phyloP scores from a whole-genome alignment of 805 yeast genomes.

The Kodamaea kaohsiungensis region DNA sequence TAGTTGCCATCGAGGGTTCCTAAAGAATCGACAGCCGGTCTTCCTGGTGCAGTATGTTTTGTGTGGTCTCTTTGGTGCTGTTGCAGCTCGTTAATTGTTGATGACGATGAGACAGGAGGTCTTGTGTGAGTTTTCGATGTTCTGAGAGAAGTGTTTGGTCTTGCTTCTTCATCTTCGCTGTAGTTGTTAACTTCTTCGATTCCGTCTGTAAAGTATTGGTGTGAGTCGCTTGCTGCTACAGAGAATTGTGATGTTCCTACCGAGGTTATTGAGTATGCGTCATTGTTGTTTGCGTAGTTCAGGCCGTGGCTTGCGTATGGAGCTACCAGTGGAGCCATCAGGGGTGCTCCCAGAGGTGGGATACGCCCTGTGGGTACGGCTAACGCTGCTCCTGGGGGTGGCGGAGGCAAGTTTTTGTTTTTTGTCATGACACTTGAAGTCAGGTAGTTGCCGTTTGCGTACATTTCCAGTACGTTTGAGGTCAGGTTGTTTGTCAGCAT shows the following conservation, averaged over 20 bases:
- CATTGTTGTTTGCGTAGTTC: conserved; percentile 17
- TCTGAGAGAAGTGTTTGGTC: conserved; percentile 12
- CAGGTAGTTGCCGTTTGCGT: conserved; percentile 8
- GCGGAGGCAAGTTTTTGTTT: conserved; percentile 11
- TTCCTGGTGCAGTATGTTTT: neutral
- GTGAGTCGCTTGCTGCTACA: neutral
- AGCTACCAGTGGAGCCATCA: neutral
- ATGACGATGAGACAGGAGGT: neutral
- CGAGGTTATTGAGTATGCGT: conserved; percentile 14
- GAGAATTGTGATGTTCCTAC: conserved; percentile 10
- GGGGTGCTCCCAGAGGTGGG: neutral
- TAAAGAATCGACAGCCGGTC: neutral
- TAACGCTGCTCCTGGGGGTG: neutral
- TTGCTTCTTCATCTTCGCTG: conserved; percentile 35
- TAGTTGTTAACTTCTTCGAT: conserved; percentile 43
- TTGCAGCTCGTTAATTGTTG: neutral
- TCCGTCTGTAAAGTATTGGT: conserved; percentile 9
- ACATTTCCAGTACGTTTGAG: conserved; percentile 7
- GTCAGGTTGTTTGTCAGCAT: conserved; percentile 10
- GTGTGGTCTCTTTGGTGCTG: neutral
- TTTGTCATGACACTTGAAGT: conserved; percentile 7
- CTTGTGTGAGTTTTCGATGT: conserved; percentile 6
- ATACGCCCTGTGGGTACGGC: neutral
- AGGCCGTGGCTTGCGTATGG: conserved; percentile 17
- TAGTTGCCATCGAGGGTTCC: neutral